Evolutionary conservation across 305 asterid species (phyloP), one percentile per base, ranked within the genome.

Genomic region (Andrographis paniculata): DNA sequence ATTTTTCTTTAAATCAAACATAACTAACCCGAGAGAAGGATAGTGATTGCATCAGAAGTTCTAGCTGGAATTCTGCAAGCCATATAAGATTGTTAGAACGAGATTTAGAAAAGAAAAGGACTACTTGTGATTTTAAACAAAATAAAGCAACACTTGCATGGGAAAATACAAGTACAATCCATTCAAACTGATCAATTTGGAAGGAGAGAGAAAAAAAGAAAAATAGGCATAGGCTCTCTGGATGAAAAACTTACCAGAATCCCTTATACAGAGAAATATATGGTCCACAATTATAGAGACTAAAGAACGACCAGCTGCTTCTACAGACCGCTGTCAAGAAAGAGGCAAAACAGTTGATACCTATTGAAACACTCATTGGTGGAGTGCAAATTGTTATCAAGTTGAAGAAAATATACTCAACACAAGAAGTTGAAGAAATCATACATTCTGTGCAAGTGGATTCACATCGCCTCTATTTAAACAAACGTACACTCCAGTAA

Each of bases 51-150:
- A 87, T 87, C 76, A 87, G 65, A 52, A 92, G 91, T 68, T 87
- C 99, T 21, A 92, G 85, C 93, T 67, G 95, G 75, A 92, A 92
- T 40, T 87, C 99, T 92, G 95, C 80, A 81, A 64, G 56, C 65
- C 40, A 59, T 57, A 56, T 45, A 62, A 41, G 58, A 39, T 51
- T 43, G 49, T 60, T 61, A 68, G 68, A 56, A 55, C 39, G 55
- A 59, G 28, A 56, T 54, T 41, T 38, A n/a, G n/a, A 9, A 55
- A 46, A 20, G 22, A 8, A 47, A 47, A 33, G 24, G 27, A 39
- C 40, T 28, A 10, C 19, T n/a, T n/a, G n/a, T n/a, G n/a, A n/a
- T n/a, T n/a, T n/a, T n/a, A n/a, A n/a, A n/a, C n/a, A n/a, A n/a
- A n/a, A n/a, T n/a, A n/a, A 20, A 56, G 41, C 46, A 49, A 42